These are phyloP conservation scores for Curvularia verruculosa DNA, from an alignment of 2,329 filamentous ascomycete genomes.

Conservation along the genomic window DNA sequence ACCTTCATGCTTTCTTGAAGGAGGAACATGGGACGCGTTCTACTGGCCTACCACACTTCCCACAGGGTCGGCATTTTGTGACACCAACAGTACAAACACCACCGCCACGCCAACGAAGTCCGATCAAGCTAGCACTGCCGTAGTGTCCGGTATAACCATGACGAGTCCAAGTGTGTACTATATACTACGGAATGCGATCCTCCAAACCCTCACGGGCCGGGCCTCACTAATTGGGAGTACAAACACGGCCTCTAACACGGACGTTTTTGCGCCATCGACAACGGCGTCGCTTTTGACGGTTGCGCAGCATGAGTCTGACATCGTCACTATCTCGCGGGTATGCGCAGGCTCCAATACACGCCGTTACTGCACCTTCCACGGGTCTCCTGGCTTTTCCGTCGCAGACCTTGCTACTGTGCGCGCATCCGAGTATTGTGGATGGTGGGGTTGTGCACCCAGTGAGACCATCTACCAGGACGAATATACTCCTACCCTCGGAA, in stretches of 20 bases:
- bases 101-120: too few species aligned
- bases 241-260: not conserved
- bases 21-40: too few species aligned
- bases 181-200: too few species aligned
- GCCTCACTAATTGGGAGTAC: not conserved
- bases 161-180: too few species aligned
- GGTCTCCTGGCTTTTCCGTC: not conserved
- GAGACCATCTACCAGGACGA: not conserved
- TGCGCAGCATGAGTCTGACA: not conserved
- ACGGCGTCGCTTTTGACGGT: not conserved
- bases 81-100: too few species aligned
- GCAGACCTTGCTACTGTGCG: slow-evolving; percentile 2
- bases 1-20: too few species aligned
- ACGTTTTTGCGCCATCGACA: not conserved
- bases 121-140: too few species aligned
- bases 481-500: not conserved
- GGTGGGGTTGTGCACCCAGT: not conserved
- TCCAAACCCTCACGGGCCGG: too few species aligned
- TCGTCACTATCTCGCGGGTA: not conserved
- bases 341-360: not conserved
- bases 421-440: not conserved
- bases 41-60: too few species aligned
- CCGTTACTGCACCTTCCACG: not conserved
- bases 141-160: too few species aligned
- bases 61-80: too few species aligned